A percentile compares a stretch with the other conserved stretches of the same genome.
These are phyloP conservation scores for Tuber brumale DNA, from an alignment of 495 filamentous ascomycete species.

Conservation along the genomic window DNA sequence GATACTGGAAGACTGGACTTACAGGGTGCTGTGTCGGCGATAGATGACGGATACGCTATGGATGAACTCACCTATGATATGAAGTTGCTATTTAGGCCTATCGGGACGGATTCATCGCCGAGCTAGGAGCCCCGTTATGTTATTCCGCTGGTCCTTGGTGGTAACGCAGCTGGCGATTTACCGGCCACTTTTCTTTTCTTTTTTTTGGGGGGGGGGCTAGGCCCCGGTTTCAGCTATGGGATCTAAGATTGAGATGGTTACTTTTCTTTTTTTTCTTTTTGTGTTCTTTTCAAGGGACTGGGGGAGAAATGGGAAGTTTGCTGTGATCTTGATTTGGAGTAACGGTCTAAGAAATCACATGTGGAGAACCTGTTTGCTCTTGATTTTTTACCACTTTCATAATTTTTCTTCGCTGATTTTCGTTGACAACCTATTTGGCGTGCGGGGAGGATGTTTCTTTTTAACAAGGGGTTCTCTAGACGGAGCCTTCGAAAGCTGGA, in stretches of 20 bases:
- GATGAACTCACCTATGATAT: conserved; percentile 59
- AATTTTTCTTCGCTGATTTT: not conserved
- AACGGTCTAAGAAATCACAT: not conserved
- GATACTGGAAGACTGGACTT: conserved; percentile 23
- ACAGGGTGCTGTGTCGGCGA: conserved; percentile 40
- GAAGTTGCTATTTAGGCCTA: conserved; percentile 57
- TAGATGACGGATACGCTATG: conserved; percentile 56
- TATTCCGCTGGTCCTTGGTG: not conserved
- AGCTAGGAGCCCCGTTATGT: not conserved
- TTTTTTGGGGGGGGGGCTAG: not conserved
- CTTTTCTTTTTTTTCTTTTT: not conserved
- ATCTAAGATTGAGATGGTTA: not conserved
- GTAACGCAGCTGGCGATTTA: not conserved
- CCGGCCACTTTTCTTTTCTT: not conserved
- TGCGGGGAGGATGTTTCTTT: not conserved
- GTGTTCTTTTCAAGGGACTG: not conserved
- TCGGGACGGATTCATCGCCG: conserved; percentile 31
- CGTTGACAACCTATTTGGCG: not conserved
- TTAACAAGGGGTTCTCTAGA: not conserved
- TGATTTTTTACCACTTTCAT: not conserved
- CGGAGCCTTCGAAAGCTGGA: not conserved
- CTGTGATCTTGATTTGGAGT: not conserved
- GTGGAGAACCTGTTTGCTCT: not conserved
- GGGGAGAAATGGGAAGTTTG: not conserved
- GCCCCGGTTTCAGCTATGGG: not conserved